A percentile compares a stretch with the other conserved stretches of the same genome.
These are phyloP conservation scores for Penicillium paradoxum DNA, from an alignment of 495 filamentous ascomycete species.

Conservation along the genomic window DNA sequence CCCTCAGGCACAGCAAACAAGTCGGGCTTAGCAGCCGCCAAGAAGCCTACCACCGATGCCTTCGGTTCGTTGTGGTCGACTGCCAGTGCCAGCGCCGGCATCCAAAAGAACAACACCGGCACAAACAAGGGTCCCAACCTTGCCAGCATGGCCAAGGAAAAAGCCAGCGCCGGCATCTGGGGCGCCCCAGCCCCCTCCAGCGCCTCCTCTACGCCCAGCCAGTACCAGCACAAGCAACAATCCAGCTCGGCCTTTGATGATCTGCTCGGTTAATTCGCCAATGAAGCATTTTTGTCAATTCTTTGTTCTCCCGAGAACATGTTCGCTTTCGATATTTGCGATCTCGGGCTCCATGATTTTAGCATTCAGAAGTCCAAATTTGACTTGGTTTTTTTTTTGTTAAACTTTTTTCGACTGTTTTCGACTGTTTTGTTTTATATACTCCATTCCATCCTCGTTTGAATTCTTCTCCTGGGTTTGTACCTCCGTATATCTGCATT, in stretches of 20 bases:
- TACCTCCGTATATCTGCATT: not conserved
- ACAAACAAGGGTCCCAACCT: conserved; percentile 68
- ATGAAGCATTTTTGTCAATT: not conserved
- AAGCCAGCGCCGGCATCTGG: conserved; percentile 92
- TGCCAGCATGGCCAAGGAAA: conserved; percentile 92
- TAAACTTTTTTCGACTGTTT: not conserved
- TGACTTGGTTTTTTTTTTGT: not conserved
- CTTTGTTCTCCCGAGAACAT: not conserved
- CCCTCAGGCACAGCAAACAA: conserved; percentile 32
- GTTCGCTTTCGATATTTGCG: not conserved
- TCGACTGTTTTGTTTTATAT: not conserved
- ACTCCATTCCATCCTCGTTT: not conserved
- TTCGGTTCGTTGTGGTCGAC: conserved; percentile 83
- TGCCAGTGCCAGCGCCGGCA: conserved; percentile 67
- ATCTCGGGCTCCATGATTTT: conserved; percentile 1
- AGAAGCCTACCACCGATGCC: conserved; percentile 66
- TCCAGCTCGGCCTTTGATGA: conserved; percentile 56
- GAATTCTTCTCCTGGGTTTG: not conserved
- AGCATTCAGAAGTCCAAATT: conserved; percentile 7
- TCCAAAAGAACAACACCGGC: conserved; percentile 67
- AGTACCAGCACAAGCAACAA: conserved; percentile 28
- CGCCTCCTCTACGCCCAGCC: conserved; percentile 27
- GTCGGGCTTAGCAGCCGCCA: conserved; percentile 45
- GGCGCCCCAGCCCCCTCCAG: conserved; percentile 54
- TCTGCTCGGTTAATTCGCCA: conserved; percentile 52